These are phyloP conservation scores for Albophoma yamanashiensis DNA, from an alignment of 2,329 filamentous ascomycete species.

Conservation along the genomic window DNA sequence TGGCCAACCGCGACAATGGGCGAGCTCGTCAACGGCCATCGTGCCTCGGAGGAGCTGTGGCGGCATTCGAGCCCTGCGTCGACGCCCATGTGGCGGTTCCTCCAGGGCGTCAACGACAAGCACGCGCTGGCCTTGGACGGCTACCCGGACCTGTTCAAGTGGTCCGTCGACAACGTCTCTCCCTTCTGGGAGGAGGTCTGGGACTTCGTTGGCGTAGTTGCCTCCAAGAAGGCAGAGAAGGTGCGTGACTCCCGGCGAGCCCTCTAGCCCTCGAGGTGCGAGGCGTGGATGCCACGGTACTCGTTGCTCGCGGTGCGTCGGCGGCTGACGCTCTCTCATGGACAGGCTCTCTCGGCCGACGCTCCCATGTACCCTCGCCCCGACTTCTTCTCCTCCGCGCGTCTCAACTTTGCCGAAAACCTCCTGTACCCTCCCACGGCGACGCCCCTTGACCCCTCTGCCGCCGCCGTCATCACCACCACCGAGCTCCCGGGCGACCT, in stretches of 20 bases:
- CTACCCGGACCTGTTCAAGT: conserved; percentile 70
- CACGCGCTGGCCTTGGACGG: conserved; percentile 50
- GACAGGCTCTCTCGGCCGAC: conserved; percentile 55
- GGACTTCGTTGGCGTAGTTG: conserved; percentile 68
- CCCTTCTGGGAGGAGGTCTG: conserved; percentile 81
- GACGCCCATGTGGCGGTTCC: conserved; percentile 64
- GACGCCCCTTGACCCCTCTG: conserved; percentile 36
- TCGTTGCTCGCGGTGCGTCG: not conserved
- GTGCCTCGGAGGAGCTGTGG: conserved; percentile 49
- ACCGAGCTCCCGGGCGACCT: conserved; percentile 61
- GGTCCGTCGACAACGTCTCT: conserved; percentile 69
- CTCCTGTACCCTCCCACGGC: conserved; percentile 61
- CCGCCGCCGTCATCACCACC: conserved; percentile 64
- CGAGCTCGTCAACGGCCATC: conserved; percentile 3
- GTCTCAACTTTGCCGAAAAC: conserved; percentile 91
- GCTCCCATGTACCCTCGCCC: conserved; percentile 78
- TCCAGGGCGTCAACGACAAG: conserved; percentile 57
- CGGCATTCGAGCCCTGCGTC: conserved; percentile 53
- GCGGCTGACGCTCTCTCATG: not conserved
- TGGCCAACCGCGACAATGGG: conserved; percentile 5
- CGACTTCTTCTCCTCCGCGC: conserved; percentile 69
- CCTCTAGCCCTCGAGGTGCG: not conserved
- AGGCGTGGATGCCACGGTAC: not conserved
- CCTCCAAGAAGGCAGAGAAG: conserved; percentile 50
- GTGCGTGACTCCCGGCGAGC: conserved; percentile 26